These are phyloP conservation scores for Crithidia brevicula DNA, from an alignment of 208 protist genomes.

Conservation along the genomic window DNA sequence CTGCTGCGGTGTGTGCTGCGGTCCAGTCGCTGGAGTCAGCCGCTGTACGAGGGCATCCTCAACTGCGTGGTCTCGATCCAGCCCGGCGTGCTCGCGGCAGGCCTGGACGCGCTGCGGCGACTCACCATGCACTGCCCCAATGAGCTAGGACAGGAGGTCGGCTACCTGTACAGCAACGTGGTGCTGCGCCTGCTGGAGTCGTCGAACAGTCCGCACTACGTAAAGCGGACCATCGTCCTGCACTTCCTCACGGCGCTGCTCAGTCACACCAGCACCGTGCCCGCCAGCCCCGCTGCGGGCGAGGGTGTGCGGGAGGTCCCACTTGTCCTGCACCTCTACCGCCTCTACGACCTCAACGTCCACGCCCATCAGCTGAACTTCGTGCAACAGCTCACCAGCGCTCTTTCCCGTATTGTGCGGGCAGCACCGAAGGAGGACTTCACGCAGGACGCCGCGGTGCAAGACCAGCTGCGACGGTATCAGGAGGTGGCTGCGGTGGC, in stretches of 20 bases:
- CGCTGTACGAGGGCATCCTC: conserved; percentile 88
- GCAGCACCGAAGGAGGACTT: conserved; percentile 52
- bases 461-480: conserved; percentile 34
- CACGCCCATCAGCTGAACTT: conserved; percentile 81
- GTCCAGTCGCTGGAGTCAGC: conserved; percentile 48
- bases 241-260: conserved; percentile 82
- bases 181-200: conserved; percentile 93
- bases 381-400: conserved; percentile 78
- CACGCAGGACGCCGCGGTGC: conserved; percentile 17
- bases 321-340: conserved; percentile 76
- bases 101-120: conserved; percentile 91
- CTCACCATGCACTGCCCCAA: conserved; percentile 53
- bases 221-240: conserved; percentile 89
- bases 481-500: conserved; percentile 11
- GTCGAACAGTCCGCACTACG: conserved; percentile 76
- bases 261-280: conserved; percentile 10
- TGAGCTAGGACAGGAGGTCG: conserved; percentile 81
- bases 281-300: not conserved
- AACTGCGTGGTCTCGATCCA: conserved; percentile 88
- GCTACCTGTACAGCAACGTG: conserved; percentile 92
- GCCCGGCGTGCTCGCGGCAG: conserved; percentile 81
- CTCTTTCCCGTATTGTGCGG: conserved; percentile 80
- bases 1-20: conserved; percentile 49
- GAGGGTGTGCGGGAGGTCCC: conserved; percentile 18
- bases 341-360: conserved; percentile 81